These are phyloP conservation scores for Pisolithus microcarpus DNA, from an alignment of 768 basidiomycete genomes.

Conservation along the genomic window DNA sequence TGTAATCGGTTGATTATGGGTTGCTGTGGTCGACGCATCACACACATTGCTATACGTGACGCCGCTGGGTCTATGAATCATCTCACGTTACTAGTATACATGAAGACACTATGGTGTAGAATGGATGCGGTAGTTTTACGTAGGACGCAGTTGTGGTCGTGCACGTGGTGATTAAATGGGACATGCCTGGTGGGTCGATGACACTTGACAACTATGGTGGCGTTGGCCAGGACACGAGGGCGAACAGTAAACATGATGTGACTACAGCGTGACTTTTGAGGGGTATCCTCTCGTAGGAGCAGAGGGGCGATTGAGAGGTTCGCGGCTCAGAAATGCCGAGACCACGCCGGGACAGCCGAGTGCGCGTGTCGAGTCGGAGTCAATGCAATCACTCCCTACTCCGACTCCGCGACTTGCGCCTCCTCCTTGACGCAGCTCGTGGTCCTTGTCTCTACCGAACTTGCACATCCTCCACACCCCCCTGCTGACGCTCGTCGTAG, in stretches of 20 bases:
- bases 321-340: constrained; percentile 21
- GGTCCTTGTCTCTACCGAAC: constrained; percentile 19
- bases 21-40: constrained; percentile 4
- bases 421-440: constrained; percentile 17
- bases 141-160: not conserved
- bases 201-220: not conserved
- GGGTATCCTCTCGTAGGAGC: too few species aligned
- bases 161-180: not conserved
- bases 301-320: constrained; percentile 15
- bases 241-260: not conserved
- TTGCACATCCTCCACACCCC: constrained; percentile 15
- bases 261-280: not conserved
- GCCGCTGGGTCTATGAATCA: not conserved
- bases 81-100: not conserved
- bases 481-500: constrained; percentile 10
- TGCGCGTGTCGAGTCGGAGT: constrained; percentile 20
- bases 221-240: not conserved
- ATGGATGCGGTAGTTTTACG: not conserved
- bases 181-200: not conserved
- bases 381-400: constrained; percentile 16
- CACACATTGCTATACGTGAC: constrained; percentile 7
- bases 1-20: constrained; percentile 15
- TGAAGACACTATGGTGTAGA: not conserved
- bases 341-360: constrained; percentile 14
- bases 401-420: constrained; percentile 27